Evolutionary conservation across 306 rosid genomes (phyloP).

Genomic region (Inga oerstediana): DNA sequence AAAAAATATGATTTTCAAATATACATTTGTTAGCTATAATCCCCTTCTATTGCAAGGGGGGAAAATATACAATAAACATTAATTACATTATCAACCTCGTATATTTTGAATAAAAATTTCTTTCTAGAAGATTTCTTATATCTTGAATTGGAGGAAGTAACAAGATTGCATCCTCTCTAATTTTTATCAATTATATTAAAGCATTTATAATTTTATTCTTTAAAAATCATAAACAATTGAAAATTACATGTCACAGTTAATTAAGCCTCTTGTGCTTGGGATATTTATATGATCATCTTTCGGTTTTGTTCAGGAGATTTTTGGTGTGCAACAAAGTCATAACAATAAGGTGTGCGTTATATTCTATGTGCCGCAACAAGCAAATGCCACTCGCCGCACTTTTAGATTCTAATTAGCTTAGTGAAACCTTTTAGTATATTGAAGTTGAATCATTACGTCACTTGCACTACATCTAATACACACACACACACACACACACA

Average conservation of each 20-base stretch:
- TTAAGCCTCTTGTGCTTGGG: background rate
- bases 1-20: no score
- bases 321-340: conserved; percentile 25
- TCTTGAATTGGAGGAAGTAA: no score
- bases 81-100: no score
- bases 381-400: conserved; percentile 23
- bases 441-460: conserved; percentile 30
- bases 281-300: background rate
- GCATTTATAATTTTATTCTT: no score
- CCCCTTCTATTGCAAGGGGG: no score
- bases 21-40: no score
- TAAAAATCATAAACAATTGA: background rate
- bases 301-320: conserved; percentile 34
- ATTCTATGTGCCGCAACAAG: conserved; percentile 3
- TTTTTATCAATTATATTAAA: background rate
- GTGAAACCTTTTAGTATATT: conserved; percentile 26
- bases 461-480: conserved; percentile 11
- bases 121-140: no score
- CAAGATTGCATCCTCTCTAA: background rate
- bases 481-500: no score
- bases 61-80: no score
- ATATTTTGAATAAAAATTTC: no score
- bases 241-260: no score
- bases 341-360: background rate
- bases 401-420: conserved; percentile 38